Base-by-base conservation (phyloP, 352 stramenopile species). In the Globisporangium radiosum region DNA sequence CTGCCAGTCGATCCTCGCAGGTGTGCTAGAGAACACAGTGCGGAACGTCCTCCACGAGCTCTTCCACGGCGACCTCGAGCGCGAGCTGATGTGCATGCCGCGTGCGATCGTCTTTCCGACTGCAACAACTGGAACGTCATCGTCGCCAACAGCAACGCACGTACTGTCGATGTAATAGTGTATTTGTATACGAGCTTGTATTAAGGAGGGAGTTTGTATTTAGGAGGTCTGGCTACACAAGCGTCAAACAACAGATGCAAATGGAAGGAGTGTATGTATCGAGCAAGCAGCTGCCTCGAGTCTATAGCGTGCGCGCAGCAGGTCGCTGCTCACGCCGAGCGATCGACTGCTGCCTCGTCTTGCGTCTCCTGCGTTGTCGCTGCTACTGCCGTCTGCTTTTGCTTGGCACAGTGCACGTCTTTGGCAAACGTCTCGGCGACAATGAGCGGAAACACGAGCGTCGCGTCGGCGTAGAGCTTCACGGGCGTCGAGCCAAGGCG, bases 351-450 rank as follows among this genome's bases (percentile, higher is more conserved):
- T 5, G 43, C 36, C 37, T 48, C 17, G 1, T 14, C 37, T 45
- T 66, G 11, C 1, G 54, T 43, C 40, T 68, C 14, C 38, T 73
- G 25, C 25, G 25, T 33, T 2, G 25, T 33, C 25, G 25, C 25
- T 33, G 25, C 25, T 33, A 33, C 25, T 33, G 25, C 10, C 39
- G 72, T 43, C 33, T 69, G 37, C 63, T 77, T 61, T 59, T 86
- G 74, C 55, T 62, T 43, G 1, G 64, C 54, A 33, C 25, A 33
- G 51, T 93, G 72, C 45, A 90, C 81, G 45, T 98, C 89, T 74
- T 99, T 99, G 5, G 97, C 97, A 73, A 99, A 99, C 1, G 98
- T 99, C 76, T 99, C 92, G 25, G 94, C 94, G 3, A 99, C 96
- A 62, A 99, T 97, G 19, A 99, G 80, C 17, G 97, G 97, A 73